A percentile compares a stretch with the other conserved stretches of the same genome.
These are phyloP conservation scores for Termitomyces sp. DNA, from an alignment of 768 basidiomycete genomes.

Conservation along the genomic window DNA sequence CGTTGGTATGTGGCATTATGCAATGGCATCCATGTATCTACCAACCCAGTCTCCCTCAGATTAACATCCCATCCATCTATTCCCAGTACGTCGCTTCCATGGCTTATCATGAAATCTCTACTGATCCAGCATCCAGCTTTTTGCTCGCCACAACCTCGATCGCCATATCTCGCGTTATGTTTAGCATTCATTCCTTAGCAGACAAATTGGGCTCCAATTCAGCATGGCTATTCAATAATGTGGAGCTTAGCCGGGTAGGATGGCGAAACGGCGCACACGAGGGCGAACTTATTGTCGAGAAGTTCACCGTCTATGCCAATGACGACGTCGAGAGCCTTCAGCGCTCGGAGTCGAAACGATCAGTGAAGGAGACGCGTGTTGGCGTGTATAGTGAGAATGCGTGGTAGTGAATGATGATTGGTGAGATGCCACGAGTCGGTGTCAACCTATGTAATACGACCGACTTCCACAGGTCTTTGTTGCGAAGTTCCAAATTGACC, in stretches of 20 bases:
- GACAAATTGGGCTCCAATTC: constrained; percentile 36
- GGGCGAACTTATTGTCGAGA: constrained; percentile 35
- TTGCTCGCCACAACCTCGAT: constrained; percentile 25
- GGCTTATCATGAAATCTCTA: background rate
- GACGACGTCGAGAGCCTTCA: constrained; percentile 12
- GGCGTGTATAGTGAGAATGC: constrained; percentile 10
- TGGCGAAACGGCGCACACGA: constrained; percentile 32
- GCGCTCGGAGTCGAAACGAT: background rate
- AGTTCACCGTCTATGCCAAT: constrained; percentile 6
- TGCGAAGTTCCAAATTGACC: background rate
- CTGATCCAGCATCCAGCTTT: constrained; percentile 13
- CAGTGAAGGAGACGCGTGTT: constrained; percentile 12
- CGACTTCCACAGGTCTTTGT: background rate
- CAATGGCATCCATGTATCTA: background rate
- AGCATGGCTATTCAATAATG: constrained; percentile 40
- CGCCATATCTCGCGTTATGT: constrained; percentile 25
- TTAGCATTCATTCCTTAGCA: constrained; percentile 36
- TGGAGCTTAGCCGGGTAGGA: constrained; percentile 40
- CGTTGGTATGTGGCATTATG: constrained; percentile 19
- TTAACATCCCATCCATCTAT: constrained; percentile 34
- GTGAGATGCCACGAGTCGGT: background rate
- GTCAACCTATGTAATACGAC: background rate
- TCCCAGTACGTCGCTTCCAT: constrained; percentile 24
- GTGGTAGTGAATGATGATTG: background rate
- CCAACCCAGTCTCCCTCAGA: constrained; percentile 15